phyloP scores from a whole-genome alignment of 345 rosid genomes.

The Streptanthus diversifolius region DNA sequence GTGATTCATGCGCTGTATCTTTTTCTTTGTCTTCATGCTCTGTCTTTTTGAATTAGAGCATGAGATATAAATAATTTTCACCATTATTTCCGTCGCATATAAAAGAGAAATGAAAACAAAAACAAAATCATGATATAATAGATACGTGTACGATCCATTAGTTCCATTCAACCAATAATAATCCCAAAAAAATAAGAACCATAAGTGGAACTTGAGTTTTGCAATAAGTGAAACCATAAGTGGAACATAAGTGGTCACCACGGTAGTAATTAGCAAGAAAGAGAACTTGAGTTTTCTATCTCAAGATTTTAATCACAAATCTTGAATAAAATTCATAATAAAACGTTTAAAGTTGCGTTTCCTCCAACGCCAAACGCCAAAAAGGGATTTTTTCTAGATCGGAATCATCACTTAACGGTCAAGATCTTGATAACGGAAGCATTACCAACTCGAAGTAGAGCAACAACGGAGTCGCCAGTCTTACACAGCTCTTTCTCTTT shows the following conservation, averaged over 20 bases:
- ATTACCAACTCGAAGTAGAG: conserved; percentile 82
- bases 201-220: conserved; percentile 30
- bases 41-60: not conserved
- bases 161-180: conserved; percentile 27
- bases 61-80: not conserved
- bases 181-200: not conserved
- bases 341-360: conserved; percentile 8
- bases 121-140: conserved; percentile 4
- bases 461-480: conserved; percentile 83
- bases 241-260: conserved; percentile 22
- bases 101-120: not conserved
- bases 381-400: not conserved
- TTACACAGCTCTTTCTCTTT: conserved; percentile 67
- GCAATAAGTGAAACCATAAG: not conserved
- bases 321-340: conserved; percentile 10
- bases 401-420: conserved; percentile 52
- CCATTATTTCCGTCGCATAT: not conserved
- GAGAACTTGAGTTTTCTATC: conserved; percentile 27
- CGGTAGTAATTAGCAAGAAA: conserved; percentile 20
- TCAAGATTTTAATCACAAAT: conserved; percentile 33
- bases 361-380: conserved; percentile 28
- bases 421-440: conserved; percentile 94
- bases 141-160: conserved; percentile 25
- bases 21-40: conserved; percentile 17
- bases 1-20: conserved; percentile 25